Conservation (phyloP, 441 rosid genomes). For the Corymbia citriodora region DNA sequence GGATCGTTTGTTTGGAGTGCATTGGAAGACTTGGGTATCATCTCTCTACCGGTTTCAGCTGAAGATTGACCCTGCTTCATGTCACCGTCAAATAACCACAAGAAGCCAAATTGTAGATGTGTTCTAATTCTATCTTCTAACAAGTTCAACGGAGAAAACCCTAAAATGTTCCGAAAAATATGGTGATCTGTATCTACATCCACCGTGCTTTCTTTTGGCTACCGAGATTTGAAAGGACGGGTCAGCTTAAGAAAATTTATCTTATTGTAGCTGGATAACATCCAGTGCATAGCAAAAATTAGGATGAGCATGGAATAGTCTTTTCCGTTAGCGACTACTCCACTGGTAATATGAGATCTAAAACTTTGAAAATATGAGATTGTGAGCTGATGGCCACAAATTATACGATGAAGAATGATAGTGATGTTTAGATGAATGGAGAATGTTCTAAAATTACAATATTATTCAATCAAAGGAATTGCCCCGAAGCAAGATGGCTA, state of each 20-base stretch:
- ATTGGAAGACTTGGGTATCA: background rate
- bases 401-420: background rate
- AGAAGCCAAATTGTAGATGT: background rate
- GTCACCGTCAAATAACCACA: background rate
- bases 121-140: background rate
- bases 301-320: background rate
- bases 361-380: background rate
- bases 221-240: background rate
- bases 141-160: background rate
- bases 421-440: background rate
- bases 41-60: background rate
- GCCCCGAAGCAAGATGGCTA: background rate
- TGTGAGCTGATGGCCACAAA: background rate
- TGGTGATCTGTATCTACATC: background rate
- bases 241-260: background rate
- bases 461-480: background rate
- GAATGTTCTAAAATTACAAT: background rate
- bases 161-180: background rate
- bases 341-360: background rate
- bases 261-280: background rate
- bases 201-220: background rate
- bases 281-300: background rate
- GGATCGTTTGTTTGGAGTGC: background rate
- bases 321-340: background rate
- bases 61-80: background rate